Percentiles rank a stretch among this genome's conserved stretches.
Conservation (phyloP, 345 rosid species). For the Garcia nutans region DNA sequence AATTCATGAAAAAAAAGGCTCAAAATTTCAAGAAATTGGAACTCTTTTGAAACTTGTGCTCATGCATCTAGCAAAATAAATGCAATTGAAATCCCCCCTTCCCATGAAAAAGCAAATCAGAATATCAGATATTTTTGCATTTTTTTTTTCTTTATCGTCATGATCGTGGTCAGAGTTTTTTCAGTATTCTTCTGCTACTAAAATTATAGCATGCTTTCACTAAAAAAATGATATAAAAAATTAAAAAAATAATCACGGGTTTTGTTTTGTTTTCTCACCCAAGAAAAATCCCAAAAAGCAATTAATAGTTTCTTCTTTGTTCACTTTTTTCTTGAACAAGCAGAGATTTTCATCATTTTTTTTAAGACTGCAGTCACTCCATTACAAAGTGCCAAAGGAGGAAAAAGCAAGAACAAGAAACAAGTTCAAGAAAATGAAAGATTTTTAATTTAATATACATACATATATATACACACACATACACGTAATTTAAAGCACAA, state of each 20-base stretch:
- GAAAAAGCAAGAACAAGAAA: conserved; percentile 8
- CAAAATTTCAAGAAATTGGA: conserved; percentile 31
- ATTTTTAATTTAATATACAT: not conserved
- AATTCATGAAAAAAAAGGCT: too few species aligned
- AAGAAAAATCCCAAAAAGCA: conserved; percentile 18
- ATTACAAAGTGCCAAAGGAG: conserved; percentile 17
- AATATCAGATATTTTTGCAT: conserved; percentile 38
- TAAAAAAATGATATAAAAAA: conserved; percentile 6
- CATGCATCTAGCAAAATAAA: conserved; percentile 34
- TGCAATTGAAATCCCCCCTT: conserved; percentile 17
- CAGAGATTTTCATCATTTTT: conserved; percentile 25
- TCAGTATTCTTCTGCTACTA: conserved; percentile 32
- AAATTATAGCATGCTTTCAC: conserved; percentile 31
- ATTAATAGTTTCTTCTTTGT: conserved; percentile 1
- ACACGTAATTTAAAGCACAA: not conserved
- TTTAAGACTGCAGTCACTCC: conserved; percentile 33
- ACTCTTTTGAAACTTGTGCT: conserved; percentile 22
- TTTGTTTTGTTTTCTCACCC: conserved; percentile 26
- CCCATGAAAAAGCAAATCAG: conserved; percentile 18
- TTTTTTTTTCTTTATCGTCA: conserved; percentile 30
- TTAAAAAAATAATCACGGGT: conserved; percentile 22
- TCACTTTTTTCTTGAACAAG: conserved; percentile 26
- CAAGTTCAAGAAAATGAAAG: not conserved
- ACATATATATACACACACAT: too few species aligned
- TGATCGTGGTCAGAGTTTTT: conserved; percentile 42